Conservation (phyloP, 2,329 filamentous ascomycete species). For the Cladosporium sp. region DNA sequence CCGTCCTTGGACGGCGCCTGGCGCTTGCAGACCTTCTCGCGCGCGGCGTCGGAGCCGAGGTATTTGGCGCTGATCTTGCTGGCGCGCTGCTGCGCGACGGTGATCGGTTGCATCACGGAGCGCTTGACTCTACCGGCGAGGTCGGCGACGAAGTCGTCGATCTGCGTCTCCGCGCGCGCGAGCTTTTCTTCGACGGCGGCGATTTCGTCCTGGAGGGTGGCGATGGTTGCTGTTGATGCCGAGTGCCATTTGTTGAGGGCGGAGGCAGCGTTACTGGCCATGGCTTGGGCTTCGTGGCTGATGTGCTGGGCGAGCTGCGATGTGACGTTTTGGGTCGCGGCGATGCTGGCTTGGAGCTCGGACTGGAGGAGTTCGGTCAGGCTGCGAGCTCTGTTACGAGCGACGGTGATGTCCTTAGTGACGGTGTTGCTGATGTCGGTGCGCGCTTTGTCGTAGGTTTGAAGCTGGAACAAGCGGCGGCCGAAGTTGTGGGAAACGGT, state of each 20-base stretch:
- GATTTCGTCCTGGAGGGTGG: conserved; percentile 3
- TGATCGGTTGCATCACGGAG: conserved; percentile 3
- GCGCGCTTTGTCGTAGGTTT: conserved; percentile 21
- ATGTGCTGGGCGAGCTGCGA: conserved; percentile 21
- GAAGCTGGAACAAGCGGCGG: conserved; percentile 18
- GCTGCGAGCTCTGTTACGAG: conserved; percentile 18
- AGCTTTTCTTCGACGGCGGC: conserved; percentile 1
- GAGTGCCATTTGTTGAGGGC: conserved; percentile 7
- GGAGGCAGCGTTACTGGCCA: conserved; percentile 19
- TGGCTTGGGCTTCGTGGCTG: conserved; percentile 20
- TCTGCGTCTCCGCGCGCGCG: conserved; percentile 7
- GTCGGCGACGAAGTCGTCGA: conserved; percentile 8
- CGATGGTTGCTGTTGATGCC: conserved; percentile 1
- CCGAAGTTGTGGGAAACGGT: conserved; percentile 24
- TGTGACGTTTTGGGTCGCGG: conserved; percentile 25
- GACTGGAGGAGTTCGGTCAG: conserved; percentile 18
- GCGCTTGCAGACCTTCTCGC: conserved; percentile 10
- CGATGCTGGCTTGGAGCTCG: conserved; percentile 20
- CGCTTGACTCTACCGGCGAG: conserved; percentile 4
- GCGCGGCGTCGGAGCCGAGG: conserved; percentile 2
- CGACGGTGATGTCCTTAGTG: conserved; percentile 23
- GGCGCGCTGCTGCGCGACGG: conserved; percentile 2
- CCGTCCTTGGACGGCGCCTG: neutral
- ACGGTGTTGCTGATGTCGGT: conserved; percentile 24
- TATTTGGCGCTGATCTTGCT: conserved; percentile 10